These are phyloP conservation scores for Sanghuangporus weigelae DNA, from an alignment of 1,284 basidiomycete species.

Conservation along the genomic window DNA sequence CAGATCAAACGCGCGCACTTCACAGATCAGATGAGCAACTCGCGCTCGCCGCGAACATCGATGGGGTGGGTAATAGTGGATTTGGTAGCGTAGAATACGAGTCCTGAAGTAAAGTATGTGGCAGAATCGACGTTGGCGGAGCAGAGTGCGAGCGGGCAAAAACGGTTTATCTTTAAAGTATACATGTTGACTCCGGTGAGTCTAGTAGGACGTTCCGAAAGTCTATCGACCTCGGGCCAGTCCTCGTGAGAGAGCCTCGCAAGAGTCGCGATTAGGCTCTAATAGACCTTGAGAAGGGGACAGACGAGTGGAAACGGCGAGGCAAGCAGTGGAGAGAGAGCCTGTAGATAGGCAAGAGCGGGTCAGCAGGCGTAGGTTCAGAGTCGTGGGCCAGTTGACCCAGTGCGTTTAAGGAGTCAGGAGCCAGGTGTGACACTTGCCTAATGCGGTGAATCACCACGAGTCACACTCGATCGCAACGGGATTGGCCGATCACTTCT, in stretches of 20 bases:
- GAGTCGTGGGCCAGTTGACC: background rate
- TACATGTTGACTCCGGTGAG: constrained; percentile 18
- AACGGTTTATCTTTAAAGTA: constrained; percentile 12
- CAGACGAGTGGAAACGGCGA: background rate
- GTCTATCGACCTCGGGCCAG: constrained; percentile 12
- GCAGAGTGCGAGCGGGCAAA: constrained; percentile 4
- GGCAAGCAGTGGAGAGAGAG: background rate
- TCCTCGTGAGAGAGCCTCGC: constrained; percentile 14
- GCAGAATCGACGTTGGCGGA: constrained; percentile 5
- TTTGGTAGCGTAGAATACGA: background rate
- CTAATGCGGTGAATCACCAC: background rate
- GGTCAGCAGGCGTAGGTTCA: background rate
- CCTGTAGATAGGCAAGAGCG: background rate
- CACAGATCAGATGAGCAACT: constrained; percentile 1
- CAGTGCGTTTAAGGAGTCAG: background rate
- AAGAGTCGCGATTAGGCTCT: constrained; percentile 8
- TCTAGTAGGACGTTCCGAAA: constrained; percentile 15
- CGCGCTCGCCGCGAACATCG: constrained; percentile 14
- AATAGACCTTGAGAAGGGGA: background rate
- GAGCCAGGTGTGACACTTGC: background rate
- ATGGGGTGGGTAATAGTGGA: background rate
- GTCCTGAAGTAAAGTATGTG: background rate
- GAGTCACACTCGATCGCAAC: constrained; percentile 3
- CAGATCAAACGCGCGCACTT: background rate
- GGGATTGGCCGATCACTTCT: constrained; percentile 6